Evolutionary conservation across 768 basidiomycete species (phyloP), one percentile per base, ranked within the genome.

Genomic region (Panus rudis): DNA sequence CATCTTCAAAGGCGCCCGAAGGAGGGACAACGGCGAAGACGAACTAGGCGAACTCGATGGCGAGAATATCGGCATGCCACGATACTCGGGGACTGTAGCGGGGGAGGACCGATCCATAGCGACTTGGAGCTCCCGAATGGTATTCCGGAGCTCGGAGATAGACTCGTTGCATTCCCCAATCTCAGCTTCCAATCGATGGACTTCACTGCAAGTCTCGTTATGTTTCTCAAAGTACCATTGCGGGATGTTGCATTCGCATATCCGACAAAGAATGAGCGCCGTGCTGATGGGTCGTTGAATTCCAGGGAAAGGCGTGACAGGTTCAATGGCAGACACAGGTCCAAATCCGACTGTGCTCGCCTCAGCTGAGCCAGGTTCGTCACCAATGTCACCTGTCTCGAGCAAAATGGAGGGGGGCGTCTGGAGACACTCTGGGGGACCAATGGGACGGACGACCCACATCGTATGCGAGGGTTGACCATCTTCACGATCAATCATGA

Each of bases 201-300:
- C 84, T 66, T 97, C 94, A 52, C 81, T 90, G 55, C 96, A 99
- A 10, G 93, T 98, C 66, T 99, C 96, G 75, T 92, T 98, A 69
- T 99, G 96, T 69, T 97, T 98, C 69, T 98, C 96, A 61, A 99
- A 99, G 69, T 92, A 99, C 96, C 96, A 99, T 48, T 94, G 88
- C 2, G 94, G 93, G 45, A 98, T 87, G 52, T 87, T 83, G 57
- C 86, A 81, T 65, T 99, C 96, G 70, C 96, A 99, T 49, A 99
- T 99, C 23, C 96, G 87, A 67, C 96, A 98, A 17, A 99, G 73
- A 39, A 98, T 88, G 22, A 76, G 81, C 47, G 88, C 79, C 20
- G 76, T 80, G 57, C 81, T 84, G 64, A 98, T 84, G 19, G 84
- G 80, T 17, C 80, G 76, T 33, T 71, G 69, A 61, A 84, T 81